Conservation (phyloP, 192 early-diverging fungal species). For the Jimgerdemannia flammicorona region DNA sequence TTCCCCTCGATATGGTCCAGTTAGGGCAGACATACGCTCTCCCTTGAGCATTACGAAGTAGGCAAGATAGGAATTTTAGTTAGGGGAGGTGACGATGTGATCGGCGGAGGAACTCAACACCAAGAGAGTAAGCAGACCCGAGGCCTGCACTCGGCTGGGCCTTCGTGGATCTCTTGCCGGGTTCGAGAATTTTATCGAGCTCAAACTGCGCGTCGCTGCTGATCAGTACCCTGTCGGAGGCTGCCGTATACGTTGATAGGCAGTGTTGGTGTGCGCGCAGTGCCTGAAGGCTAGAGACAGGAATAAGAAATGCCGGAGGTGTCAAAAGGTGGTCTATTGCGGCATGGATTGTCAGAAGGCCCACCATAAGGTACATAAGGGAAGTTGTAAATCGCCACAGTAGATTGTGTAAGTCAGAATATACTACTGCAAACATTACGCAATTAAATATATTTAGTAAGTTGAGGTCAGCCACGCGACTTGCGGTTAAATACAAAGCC, state of each 20-base stretch:
- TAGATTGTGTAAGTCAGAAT: no score
- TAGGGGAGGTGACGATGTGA: no score
- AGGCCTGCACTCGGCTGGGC: constrained; percentile 30
- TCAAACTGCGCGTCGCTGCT: neutral
- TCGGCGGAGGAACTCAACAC: no score
- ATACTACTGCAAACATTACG: no score
- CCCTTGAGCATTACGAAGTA: no score
- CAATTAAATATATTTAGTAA: no score
- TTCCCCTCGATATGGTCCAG: no score
- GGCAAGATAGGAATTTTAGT: no score
- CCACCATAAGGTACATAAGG: constrained; percentile 16
- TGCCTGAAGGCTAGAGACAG: constrained; percentile 5
- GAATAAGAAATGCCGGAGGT: constrained; percentile 23
- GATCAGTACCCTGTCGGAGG: constrained; percentile 6
- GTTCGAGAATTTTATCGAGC: constrained; percentile 2
- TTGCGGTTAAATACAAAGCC: no score
- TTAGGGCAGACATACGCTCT: no score
- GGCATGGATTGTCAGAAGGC: constrained; percentile 20
- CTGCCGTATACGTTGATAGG: constrained; percentile 19
- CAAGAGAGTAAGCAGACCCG: neutral
- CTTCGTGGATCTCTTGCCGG: constrained; percentile 11
- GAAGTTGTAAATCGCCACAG: neutral
- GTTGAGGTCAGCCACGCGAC: no score
- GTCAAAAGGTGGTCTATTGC: constrained; percentile 30
- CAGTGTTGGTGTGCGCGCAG: constrained; percentile 6